Evolutionary conservation across 208 protist species (phyloP).

Genomic region (Novymonas esmeraldas): DNA sequence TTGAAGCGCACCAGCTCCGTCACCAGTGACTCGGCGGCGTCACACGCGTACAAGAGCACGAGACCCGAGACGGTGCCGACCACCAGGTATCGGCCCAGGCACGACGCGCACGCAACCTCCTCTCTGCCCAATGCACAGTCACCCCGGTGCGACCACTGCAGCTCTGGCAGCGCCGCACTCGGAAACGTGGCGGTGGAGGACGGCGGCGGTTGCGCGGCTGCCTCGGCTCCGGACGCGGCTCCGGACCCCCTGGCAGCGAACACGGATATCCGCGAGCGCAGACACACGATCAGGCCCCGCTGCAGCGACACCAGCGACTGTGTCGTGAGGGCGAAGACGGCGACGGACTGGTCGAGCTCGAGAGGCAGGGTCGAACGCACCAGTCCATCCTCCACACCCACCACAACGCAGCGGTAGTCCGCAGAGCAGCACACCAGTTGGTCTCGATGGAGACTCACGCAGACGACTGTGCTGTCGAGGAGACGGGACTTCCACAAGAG

Average conservation of each 20-base stretch:
- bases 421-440: conserved; percentile 63
- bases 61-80: conserved; percentile 72
- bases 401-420: conserved; percentile 59
- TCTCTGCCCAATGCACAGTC: conserved; percentile 14
- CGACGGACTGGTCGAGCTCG: conserved; percentile 36
- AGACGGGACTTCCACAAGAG: conserved; percentile 54
- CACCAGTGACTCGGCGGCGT: conserved; percentile 31
- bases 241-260: conserved; percentile 12
- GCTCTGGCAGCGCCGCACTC: not conserved
- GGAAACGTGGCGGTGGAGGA: not conserved
- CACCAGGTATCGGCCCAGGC: conserved; percentile 49
- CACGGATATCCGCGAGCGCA: conserved; percentile 28
- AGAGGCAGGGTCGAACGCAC: conserved; percentile 39
- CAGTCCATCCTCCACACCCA: conserved; percentile 45
- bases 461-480: conserved; percentile 62
- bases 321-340: conserved; percentile 28
- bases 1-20: conserved; percentile 78
- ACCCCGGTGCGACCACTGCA: conserved; percentile 16
- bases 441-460: conserved; percentile 45
- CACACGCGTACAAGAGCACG: conserved; percentile 63
- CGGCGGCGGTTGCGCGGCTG: not conserved
- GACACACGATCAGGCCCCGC: conserved; percentile 1
- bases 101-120: conserved; percentile 62
- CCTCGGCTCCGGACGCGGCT: not conserved
- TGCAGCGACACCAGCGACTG: conserved; percentile 3